Conservation (phyloP, 2,329 filamentous ascomycete genomes). For the Boeremia exigua region DNA sequence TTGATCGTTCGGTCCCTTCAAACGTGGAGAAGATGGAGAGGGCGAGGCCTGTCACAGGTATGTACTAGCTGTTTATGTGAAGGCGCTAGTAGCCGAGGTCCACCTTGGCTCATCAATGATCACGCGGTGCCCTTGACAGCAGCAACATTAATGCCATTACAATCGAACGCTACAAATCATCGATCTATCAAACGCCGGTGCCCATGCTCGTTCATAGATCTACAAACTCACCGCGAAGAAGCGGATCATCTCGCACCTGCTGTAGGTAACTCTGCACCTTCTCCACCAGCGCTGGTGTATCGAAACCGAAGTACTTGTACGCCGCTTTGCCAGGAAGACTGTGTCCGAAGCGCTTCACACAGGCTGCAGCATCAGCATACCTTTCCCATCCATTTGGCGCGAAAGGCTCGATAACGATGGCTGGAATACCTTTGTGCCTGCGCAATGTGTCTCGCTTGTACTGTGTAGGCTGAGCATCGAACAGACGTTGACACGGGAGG, state of each 20-base stretch:
- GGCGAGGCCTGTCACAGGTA: no score
- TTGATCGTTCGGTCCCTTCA: background rate
- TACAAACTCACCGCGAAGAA: slow-evolving; percentile 41
- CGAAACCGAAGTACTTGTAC: slow-evolving; percentile 64
- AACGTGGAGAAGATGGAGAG: background rate
- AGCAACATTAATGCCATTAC: background rate
- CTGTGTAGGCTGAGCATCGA: slow-evolving; percentile 54
- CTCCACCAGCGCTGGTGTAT: slow-evolving; percentile 52
- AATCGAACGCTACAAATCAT: background rate
- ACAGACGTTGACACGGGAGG: slow-evolving; percentile 59
- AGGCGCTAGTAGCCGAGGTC: background rate
- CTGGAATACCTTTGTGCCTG: slow-evolving; percentile 50
- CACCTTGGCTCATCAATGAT: background rate
- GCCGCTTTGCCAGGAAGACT: slow-evolving; percentile 61
- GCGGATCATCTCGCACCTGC: slow-evolving; percentile 44
- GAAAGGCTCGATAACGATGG: slow-evolving; percentile 67
- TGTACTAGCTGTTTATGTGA: no score
- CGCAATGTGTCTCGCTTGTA: slow-evolving; percentile 57
- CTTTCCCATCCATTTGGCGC: slow-evolving; percentile 65
- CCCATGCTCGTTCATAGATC: slow-evolving; percentile 29
- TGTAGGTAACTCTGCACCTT: slow-evolving; percentile 49
- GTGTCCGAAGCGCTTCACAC: slow-evolving; percentile 63
- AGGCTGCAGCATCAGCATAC: slow-evolving; percentile 64
- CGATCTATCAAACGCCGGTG: no score
- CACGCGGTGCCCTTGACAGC: no score